Base-by-base conservation (phyloP, 2,329 filamentous ascomycete species). In the Ambrosiella cleistominuta region DNA sequence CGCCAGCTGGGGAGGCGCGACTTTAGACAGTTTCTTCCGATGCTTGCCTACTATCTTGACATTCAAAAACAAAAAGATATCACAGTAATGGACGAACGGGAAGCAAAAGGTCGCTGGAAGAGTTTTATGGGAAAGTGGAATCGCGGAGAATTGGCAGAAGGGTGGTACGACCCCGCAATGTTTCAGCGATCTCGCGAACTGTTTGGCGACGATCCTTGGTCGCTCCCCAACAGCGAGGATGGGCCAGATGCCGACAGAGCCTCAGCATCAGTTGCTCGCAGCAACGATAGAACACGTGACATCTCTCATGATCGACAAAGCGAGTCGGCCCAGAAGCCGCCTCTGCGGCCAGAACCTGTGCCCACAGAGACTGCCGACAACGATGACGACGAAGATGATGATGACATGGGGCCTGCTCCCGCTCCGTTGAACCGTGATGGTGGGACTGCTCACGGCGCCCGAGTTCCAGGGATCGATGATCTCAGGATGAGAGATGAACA, bases 61-160 rank as follows among this genome's bases (percentile, higher is more conserved):
- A 79, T 95, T 39, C 91, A 97, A 69, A 96, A 96, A 71, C 76
- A 81, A 44, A 76, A 86, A 45, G 72, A 83, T 57, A 72, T 94
- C 1, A 75, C 82, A 15, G 76, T 79, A 8, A 74, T 97, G 63
- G 78, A 81, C 58, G 83, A 88, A 62, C 77, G 79, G n/a, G 90
- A 96, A 67, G 70, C 82, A 0, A 84, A 77, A 63, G 89, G 90
- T 1, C 75, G 91, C 58, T 98, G 91, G 89, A 95, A 95, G 76
- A 91, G 88, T 67, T 98, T 97, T 65, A 69, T 91, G 11, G 76
- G 79, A 3, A 91, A 89, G 74, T 98, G 93, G 91, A 98, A 98
- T 72, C 80, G 81, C 65, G 85, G 83, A 66, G 87, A 91, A 71
- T 74, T 97, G 62, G 85, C 86, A 3, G 85, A 91, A 69, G 88